Conservation (phyloP, 1,284 basidiomycete genomes). For the Chalciporus sp. region DNA sequence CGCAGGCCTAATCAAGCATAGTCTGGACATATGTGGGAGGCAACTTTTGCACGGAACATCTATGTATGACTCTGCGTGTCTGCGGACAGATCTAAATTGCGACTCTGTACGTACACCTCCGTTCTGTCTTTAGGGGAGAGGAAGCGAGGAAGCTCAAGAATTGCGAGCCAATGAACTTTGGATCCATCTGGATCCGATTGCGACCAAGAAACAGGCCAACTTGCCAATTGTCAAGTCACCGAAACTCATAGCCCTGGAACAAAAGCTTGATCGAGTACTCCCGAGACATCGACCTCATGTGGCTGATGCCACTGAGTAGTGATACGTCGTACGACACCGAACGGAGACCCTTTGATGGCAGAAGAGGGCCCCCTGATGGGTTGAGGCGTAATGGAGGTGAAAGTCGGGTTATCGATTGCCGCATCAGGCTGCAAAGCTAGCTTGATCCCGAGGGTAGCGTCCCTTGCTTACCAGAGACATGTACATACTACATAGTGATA, state of each 20-base stretch:
- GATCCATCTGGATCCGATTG: neutral
- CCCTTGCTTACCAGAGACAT: too few species aligned
- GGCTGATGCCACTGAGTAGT: neutral
- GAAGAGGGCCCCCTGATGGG: too few species aligned
- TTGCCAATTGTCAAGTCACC: neutral
- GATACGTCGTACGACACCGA: too few species aligned
- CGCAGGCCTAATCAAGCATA: too few species aligned
- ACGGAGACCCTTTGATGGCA: neutral
- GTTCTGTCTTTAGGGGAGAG: neutral
- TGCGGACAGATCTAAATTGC: neutral
- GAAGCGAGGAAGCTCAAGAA: neutral
- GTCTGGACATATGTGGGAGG: neutral
- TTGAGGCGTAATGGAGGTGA: too few species aligned
- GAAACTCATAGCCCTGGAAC: neutral
- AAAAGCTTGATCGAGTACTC: too few species aligned
- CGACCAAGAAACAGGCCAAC: neutral
- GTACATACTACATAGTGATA: too few species aligned
- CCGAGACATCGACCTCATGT: neutral
- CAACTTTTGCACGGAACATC: neutral
- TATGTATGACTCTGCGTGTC: too few species aligned
- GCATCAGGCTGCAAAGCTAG: too few species aligned
- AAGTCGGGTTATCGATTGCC: too few species aligned
- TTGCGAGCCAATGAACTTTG: neutral
- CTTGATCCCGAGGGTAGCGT: too few species aligned
- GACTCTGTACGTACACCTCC: neutral